A percentile compares a stretch with the other conserved stretches of the same genome.
Evolutionary conservation across 768 basidiomycete genomes (phyloP).

Genomic region (Russula brevipes): DNA sequence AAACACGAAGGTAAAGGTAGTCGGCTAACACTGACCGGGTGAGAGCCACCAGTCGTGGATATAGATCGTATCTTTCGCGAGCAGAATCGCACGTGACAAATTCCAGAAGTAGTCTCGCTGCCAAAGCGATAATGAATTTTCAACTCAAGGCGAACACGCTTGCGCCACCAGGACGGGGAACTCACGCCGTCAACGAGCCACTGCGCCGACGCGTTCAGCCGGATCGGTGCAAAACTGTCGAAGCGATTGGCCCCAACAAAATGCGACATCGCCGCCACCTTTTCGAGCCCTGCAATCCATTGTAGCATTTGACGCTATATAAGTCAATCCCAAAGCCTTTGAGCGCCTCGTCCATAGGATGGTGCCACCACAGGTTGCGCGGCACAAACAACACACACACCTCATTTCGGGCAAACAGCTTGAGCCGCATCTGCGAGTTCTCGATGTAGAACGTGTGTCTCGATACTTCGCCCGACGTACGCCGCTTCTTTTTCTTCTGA

Average conservation of each 20-base stretch:
- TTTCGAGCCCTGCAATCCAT: constrained; percentile 89
- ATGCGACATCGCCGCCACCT: constrained; percentile 66
- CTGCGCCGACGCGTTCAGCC: constrained; percentile 89
- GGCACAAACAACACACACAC: constrained; percentile 35
- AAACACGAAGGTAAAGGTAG: neutral
- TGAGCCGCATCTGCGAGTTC: constrained; percentile 86
- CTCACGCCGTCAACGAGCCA: constrained; percentile 97
- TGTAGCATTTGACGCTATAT: constrained; percentile 89
- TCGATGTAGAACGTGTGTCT: constrained; percentile 93
- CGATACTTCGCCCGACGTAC: constrained; percentile 57
- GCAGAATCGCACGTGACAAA: constrained; percentile 80
- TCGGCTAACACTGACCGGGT: constrained; percentile 48
- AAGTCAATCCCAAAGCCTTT: neutral
- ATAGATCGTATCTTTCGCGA: constrained; percentile 84
- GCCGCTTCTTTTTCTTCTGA: constrained; percentile 45
- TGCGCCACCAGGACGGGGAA: constrained; percentile 16
- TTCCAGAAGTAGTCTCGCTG: constrained; percentile 99
- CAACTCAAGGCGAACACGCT: constrained; percentile 4
- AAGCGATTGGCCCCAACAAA: constrained; percentile 84
- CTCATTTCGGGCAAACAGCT: constrained; percentile 83
- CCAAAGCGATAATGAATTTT: neutral
- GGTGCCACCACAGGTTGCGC: neutral
- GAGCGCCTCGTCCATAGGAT: neutral
- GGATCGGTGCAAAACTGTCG: constrained; percentile 88
- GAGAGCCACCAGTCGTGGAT: constrained; percentile 99